Conservation (phyloP, 1,139 yeast genomes). For the Starmera stellimalicola region DNA sequence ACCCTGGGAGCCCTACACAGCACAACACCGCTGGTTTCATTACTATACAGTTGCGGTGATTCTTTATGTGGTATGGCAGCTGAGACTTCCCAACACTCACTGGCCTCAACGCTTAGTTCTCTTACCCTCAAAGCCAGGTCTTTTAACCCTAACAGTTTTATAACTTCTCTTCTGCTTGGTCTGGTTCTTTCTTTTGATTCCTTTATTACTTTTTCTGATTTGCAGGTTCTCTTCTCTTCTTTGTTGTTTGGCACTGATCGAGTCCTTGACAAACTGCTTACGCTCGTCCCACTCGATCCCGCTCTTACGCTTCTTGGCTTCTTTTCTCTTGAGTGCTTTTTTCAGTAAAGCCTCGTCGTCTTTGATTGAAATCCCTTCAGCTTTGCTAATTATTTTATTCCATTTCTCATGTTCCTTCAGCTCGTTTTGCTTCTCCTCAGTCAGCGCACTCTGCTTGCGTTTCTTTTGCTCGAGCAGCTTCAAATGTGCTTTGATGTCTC, state of each 20-base stretch:
- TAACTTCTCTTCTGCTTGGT: constrained; percentile 57
- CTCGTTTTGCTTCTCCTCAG: constrained; percentile 53
- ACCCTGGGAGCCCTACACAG: too few species aligned
- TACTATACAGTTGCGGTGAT: too few species aligned
- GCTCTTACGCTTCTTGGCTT: constrained; percentile 68
- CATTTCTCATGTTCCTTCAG: constrained; percentile 70
- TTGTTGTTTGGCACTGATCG: constrained; percentile 65
- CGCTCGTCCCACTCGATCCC: constrained; percentile 86
- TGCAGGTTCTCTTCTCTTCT: constrained; percentile 86
- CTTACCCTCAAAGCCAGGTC: constrained; percentile 39
- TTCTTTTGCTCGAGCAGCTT: constrained; percentile 67
- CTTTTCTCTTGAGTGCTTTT: constrained; percentile 79
- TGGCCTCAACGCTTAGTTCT: constrained; percentile 1
- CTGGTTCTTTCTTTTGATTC: constrained; percentile 59
- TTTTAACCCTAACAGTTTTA: constrained; percentile 35
- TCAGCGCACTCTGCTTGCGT: constrained; percentile 47
- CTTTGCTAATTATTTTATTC: constrained; percentile 75
- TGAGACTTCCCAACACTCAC: too few species aligned
- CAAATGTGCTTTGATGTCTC: constrained; percentile 79
- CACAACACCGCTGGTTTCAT: too few species aligned
- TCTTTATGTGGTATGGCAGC: too few species aligned
- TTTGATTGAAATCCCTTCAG: constrained; percentile 80
- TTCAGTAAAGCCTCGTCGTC: constrained; percentile 85
- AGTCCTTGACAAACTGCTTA: constrained; percentile 65
- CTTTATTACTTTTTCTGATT: constrained; percentile 73